Conservation (phyloP, 768 basidiomycete species). For the Tephrocybe sp. region DNA sequence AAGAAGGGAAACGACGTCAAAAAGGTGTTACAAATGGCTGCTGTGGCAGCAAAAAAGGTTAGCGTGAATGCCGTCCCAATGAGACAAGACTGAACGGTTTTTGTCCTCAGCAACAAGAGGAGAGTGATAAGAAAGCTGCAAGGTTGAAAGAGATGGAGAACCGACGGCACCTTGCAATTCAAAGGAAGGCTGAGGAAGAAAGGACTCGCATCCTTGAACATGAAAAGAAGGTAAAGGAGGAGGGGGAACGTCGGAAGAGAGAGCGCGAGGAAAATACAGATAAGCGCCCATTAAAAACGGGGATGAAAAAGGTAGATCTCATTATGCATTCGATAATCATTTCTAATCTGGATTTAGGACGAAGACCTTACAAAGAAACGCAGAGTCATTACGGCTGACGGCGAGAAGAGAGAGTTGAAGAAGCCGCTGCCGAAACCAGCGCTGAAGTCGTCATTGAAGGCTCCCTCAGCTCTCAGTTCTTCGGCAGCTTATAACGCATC, state of each 20-base stretch:
- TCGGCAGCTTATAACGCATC: constrained; percentile 40
- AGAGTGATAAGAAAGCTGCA: constrained; percentile 74
- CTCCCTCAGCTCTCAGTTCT: constrained; percentile 34
- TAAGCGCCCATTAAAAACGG: constrained; percentile 58
- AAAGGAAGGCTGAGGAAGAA: constrained; percentile 81
- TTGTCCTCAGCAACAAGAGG: constrained; percentile 77
- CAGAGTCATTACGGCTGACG: constrained; percentile 51
- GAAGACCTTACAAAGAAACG: constrained; percentile 76
- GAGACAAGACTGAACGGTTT: neutral
- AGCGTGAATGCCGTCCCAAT: constrained; percentile 9
- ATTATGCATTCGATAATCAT: neutral
- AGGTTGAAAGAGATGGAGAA: constrained; percentile 82
- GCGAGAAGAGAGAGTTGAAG: constrained; percentile 59
- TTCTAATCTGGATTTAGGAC: constrained; percentile 39
- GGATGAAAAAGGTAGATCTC: constrained; percentile 55
- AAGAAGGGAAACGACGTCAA: constrained; percentile 83
- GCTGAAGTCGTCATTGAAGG: constrained; percentile 42
- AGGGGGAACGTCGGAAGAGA: constrained; percentile 75
- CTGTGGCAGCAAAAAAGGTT: constrained; percentile 87
- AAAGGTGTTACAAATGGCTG: constrained; percentile 75
- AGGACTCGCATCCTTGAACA: constrained; percentile 60
- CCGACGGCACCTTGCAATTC: constrained; percentile 66
- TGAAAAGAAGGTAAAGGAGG: constrained; percentile 72
- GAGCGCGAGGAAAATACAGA: constrained; percentile 79
- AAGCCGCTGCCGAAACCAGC: constrained; percentile 57